Percentiles rank a stretch among this genome's conserved stretches.
phyloP scores from a whole-genome alignment of 805 yeast genomes.

The Yarrowia sp. region DNA sequence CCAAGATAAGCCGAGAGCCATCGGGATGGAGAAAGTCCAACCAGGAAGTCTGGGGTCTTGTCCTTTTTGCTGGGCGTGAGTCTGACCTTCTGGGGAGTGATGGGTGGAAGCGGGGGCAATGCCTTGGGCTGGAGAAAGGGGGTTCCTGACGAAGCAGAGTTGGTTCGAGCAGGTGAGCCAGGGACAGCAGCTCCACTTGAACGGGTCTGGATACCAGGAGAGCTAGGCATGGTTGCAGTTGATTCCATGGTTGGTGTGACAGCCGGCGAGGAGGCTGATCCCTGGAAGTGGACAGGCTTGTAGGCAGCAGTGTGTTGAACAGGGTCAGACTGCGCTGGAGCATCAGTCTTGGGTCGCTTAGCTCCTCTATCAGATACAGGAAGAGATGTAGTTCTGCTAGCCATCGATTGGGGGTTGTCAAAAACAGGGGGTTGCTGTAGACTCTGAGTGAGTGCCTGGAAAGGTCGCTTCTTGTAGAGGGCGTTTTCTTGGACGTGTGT shows the following conservation, averaged over 20 bases:
- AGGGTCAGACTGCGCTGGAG: background rate
- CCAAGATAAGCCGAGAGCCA: slow-evolving; percentile 20
- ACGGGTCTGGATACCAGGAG: background rate
- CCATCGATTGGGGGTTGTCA: background rate
- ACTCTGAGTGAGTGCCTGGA: slow-evolving; percentile 13
- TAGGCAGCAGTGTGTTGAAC: background rate
- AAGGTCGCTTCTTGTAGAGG: background rate
- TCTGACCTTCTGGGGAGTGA: slow-evolving; percentile 9
- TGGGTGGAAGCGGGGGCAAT: slow-evolving; percentile 10
- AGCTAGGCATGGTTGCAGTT: background rate
- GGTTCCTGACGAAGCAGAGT: background rate
- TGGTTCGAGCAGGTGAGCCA: background rate
- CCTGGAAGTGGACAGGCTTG: background rate
- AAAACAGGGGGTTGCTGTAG: slow-evolving; percentile 10
- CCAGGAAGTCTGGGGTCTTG: slow-evolving; percentile 20
- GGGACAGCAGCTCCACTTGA: background rate
- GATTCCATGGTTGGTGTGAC: background rate
- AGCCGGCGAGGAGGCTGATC: background rate
- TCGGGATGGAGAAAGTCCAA: slow-evolving; percentile 8
- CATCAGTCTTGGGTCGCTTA: background rate
- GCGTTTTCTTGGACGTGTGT: slow-evolving; percentile 1
- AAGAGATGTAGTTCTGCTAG: background rate
- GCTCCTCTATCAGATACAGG: background rate
- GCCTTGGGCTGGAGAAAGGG: slow-evolving; percentile 17
- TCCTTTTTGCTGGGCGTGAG: slow-evolving; percentile 14